Percentiles rank a stretch among this genome's conserved stretches.
Conservation (phyloP, 2,329 filamentous ascomycete species). For the Plenodomus tracheiphilus region DNA sequence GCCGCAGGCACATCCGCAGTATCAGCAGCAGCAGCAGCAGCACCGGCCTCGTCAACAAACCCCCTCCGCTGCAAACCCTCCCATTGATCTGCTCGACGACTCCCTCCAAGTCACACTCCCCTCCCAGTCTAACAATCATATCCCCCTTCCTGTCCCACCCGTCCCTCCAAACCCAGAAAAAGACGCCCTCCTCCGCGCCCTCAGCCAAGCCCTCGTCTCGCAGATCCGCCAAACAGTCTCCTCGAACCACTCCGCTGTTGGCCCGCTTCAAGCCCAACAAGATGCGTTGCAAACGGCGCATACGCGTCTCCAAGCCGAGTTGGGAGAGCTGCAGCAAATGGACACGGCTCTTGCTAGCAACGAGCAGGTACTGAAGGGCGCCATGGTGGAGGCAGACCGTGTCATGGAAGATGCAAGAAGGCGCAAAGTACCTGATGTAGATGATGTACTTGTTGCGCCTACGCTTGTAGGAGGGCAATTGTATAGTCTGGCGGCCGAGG, state of each 20-base stretch:
- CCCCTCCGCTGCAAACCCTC: slow-evolving; percentile 19
- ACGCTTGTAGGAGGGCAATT: slow-evolving; percentile 92
- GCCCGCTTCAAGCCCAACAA: slow-evolving; percentile 77
- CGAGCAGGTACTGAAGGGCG: slow-evolving; percentile 74
- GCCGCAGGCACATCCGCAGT: slow-evolving; percentile 18
- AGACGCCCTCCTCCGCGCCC: slow-evolving; percentile 77
- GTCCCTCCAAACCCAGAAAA: slow-evolving; percentile 96
- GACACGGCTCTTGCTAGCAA: slow-evolving; percentile 74
- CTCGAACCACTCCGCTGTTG: slow-evolving; percentile 74
- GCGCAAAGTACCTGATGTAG: slow-evolving; percentile 74
- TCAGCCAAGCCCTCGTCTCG: slow-evolving; percentile 70
- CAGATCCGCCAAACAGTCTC: slow-evolving; percentile 70
- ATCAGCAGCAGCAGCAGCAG: slow-evolving; percentile 21
- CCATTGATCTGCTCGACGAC: slow-evolving; percentile 63
- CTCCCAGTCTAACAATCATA: slow-evolving; percentile 51
- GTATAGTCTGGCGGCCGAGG: slow-evolving; percentile 86
- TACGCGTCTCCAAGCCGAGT: slow-evolving; percentile 71
- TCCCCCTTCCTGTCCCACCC: slow-evolving; percentile 70
- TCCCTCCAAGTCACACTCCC: slow-evolving; percentile 64
- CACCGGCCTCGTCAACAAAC: slow-evolving; percentile 38
- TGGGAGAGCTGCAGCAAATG: slow-evolving; percentile 70
- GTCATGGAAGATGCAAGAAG: slow-evolving; percentile 74
- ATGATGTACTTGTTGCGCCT: slow-evolving; percentile 89
- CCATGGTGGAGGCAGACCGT: slow-evolving; percentile 75
- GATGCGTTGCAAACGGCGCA: slow-evolving; percentile 73